A percentile compares a stretch with the other conserved stretches of the same genome.
phyloP scores from a whole-genome alignment of 2,329 filamentous ascomycete genomes.

The Colletotrichum navitas region DNA sequence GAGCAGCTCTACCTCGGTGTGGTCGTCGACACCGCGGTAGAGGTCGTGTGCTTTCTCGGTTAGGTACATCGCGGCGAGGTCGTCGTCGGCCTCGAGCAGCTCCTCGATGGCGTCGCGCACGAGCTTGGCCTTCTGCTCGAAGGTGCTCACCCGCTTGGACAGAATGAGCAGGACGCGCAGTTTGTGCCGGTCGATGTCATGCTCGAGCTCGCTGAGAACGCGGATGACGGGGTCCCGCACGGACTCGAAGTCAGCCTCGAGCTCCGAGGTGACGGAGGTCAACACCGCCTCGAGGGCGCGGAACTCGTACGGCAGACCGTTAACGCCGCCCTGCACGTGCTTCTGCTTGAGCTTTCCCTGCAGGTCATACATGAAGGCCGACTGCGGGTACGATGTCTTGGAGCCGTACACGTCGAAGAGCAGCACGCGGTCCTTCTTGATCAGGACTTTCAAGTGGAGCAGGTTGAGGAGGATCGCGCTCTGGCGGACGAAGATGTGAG shows the following conservation, averaged over 20 bases:
- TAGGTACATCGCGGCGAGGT: conserved; percentile 94
- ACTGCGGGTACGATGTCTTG: conserved; percentile 94
- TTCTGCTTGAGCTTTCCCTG: conserved; percentile 93
- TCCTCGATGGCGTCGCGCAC: conserved; percentile 97
- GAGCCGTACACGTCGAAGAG: conserved; percentile 97
- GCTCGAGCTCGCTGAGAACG: conserved; percentile 90
- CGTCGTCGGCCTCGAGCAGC: conserved; percentile 94
- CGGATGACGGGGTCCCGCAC: conserved; percentile 92
- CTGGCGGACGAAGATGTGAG: conserved; percentile 93
- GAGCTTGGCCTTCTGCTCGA: conserved; percentile 95
- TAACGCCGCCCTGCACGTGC: conserved; percentile 65
- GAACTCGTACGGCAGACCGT: conserved; percentile 91
- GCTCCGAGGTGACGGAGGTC: conserved; percentile 89
- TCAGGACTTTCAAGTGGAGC: conserved; percentile 94
- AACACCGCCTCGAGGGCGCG: conserved; percentile 94
- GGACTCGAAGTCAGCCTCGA: conserved; percentile 95
- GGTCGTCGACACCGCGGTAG: conserved; percentile 82
- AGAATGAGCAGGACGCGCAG: conserved; percentile 90
- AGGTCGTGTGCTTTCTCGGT: conserved; percentile 86
- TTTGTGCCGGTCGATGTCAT: conserved; percentile 96
- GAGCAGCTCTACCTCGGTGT: conserved; percentile 97
- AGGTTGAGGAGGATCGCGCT: conserved; percentile 95
- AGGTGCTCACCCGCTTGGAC: conserved; percentile 95
- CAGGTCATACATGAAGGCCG: conserved; percentile 96
- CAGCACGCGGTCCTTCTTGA: conserved; percentile 93